Conservation (phyloP, 75 land plant genomes). For the Cunninghamia lanceolata region DNA sequence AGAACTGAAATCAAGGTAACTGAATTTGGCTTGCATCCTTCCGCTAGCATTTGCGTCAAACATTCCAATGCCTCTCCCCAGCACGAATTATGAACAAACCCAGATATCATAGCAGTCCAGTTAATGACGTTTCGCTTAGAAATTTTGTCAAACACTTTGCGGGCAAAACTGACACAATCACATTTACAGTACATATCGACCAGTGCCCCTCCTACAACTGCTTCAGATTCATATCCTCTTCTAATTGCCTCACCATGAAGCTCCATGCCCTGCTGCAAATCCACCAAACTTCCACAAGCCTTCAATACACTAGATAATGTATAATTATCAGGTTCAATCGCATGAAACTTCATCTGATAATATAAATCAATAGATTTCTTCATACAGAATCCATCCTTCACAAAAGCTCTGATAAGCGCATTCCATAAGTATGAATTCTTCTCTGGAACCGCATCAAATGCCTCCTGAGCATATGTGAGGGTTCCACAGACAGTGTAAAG, state of each 20-base stretch:
- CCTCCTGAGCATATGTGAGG: background rate
- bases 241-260: constrained; percentile 32
- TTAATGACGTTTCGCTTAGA: constrained; percentile 32
- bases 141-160: constrained; percentile 29
- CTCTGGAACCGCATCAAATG: constrained; percentile 21
- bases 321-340: constrained; percentile 32
- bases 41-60: constrained; percentile 21
- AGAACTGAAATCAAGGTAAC: constrained; percentile 45
- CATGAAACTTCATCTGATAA: constrained; percentile 41
- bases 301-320: constrained; percentile 34
- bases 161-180: constrained; percentile 21
- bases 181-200: constrained; percentile 51
- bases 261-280: constrained; percentile 22
- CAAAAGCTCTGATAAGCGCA: constrained; percentile 41
- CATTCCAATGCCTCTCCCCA: constrained; percentile 27
- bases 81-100: constrained; percentile 30
- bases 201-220: constrained; percentile 38
- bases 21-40: constrained; percentile 22
- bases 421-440: constrained; percentile 35
- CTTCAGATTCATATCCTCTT: constrained; percentile 15
- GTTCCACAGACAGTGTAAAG: background rate
- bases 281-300: constrained; percentile 25
- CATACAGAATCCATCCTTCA: constrained; percentile 18
- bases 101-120: constrained; percentile 38
- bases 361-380: constrained; percentile 32